Evolutionary conservation across 2,329 filamentous ascomycete genomes (phyloP).

Genomic region (Pezizomycotina sp.): DNA sequence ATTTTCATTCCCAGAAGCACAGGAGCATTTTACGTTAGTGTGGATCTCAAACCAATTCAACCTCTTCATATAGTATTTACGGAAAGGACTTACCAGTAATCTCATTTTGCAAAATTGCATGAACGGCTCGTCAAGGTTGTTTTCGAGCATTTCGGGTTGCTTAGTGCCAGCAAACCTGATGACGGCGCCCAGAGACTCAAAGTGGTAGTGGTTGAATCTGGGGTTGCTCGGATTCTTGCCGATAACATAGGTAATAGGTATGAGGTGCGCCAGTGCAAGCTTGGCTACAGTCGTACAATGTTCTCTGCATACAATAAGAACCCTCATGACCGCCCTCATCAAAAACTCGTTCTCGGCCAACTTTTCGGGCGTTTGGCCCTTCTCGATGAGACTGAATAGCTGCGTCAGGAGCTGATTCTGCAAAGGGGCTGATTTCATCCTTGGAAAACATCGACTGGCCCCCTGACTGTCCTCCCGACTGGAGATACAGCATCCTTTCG

Average conservation of each 20-base stretch:
- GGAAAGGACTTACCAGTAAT: constrained; percentile 46
- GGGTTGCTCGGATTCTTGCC: constrained; percentile 93
- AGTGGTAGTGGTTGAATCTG: constrained; percentile 96
- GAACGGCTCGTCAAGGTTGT: constrained; percentile 68
- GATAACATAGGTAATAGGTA: constrained; percentile 81
- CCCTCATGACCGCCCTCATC: constrained; percentile 97
- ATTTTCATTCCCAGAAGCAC: constrained; percentile 26
- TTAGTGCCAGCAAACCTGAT: constrained; percentile 57
- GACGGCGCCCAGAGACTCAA: constrained; percentile 81
- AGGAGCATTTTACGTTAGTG: no score
- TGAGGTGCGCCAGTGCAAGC: constrained; percentile 63
- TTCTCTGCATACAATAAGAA: constrained; percentile 84
- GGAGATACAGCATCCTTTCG: constrained; percentile 78
- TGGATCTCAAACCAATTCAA: neutral
- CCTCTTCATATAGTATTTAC: neutral
- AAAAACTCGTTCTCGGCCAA: constrained; percentile 97
- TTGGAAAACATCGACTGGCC: constrained; percentile 54
- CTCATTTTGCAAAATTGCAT: constrained; percentile 62
- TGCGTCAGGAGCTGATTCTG: constrained; percentile 74
- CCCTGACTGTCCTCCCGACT: constrained; percentile 57
- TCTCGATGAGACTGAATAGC: constrained; percentile 79
- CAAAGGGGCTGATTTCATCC: constrained; percentile 59
- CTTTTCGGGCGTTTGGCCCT: constrained; percentile 69
- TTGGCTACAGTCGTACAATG: constrained; percentile 58
- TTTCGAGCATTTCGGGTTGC: constrained; percentile 58